These are phyloP conservation scores for Saitozyma sp. DNA, from an alignment of 768 basidiomycete genomes.

Conservation along the genomic window DNA sequence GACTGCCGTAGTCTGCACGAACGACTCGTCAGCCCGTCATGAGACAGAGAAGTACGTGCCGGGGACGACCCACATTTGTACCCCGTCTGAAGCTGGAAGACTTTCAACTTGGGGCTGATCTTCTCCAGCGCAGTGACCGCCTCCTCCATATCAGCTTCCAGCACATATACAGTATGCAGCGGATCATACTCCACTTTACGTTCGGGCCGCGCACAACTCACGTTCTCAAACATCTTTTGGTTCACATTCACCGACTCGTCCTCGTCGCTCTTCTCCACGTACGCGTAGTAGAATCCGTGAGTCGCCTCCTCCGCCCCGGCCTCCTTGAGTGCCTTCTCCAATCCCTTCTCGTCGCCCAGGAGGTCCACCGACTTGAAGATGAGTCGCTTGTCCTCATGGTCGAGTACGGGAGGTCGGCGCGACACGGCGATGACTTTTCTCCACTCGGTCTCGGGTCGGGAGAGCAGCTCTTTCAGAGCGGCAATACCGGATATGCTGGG, in stretches of 20 bases:
- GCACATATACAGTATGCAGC: conserved; percentile 29
- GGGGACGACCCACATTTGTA: conserved; percentile 27
- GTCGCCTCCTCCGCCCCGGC: not conserved
- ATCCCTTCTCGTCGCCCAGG: not conserved
- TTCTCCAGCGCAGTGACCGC: conserved; percentile 37
- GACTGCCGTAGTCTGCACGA: not conserved
- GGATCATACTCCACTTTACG: conserved; percentile 25
- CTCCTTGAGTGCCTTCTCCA: not conserved
- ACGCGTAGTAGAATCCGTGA: conserved; percentile 12
- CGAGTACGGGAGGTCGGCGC: not conserved
- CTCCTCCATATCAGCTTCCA: not conserved
- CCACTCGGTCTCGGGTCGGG: not conserved
- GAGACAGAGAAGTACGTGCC: not conserved
- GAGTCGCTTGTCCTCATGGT: conserved; percentile 21
- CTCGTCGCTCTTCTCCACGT: conserved; percentile 20
- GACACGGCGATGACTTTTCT: not conserved
- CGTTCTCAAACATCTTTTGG: conserved; percentile 41
- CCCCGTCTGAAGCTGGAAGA: conserved; percentile 12
- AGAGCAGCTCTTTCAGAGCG: not conserved
- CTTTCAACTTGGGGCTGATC: conserved; percentile 33
- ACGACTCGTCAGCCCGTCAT: not conserved
- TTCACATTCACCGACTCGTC: conserved; percentile 30
- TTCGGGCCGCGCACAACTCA: conserved; percentile 17
- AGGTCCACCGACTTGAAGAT: conserved; percentile 36
- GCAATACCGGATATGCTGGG: not conserved